phyloP scores from a whole-genome alignment of 495 filamentous ascomycete genomes.

The Bathelium albidoporum region DNA sequence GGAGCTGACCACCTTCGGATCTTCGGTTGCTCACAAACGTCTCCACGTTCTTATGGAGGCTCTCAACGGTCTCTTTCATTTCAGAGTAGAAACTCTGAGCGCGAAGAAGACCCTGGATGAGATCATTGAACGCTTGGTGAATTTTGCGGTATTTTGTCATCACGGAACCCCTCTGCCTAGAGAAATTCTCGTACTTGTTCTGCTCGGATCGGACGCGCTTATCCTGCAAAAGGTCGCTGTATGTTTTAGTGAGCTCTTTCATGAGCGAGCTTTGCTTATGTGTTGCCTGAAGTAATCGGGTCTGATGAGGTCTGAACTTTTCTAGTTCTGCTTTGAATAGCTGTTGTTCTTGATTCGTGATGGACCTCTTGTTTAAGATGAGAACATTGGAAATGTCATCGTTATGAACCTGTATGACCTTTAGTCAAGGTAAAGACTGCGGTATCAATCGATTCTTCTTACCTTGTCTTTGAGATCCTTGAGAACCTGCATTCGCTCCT shows the following conservation, averaged over 20 bases:
- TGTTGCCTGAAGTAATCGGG: slow-evolving; percentile 75
- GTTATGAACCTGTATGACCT: slow-evolving; percentile 61
- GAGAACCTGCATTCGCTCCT: slow-evolving; percentile 78
- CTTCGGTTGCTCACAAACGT: slow-evolving; percentile 91
- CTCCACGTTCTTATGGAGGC: slow-evolving; percentile 92
- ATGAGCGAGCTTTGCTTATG: slow-evolving; percentile 89
- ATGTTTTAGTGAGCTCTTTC: slow-evolving; percentile 86
- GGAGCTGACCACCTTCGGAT: slow-evolving; percentile 80
- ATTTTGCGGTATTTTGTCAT: slow-evolving; percentile 83
- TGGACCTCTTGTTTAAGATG: slow-evolving; percentile 93
- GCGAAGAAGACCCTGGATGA: slow-evolving; percentile 73
- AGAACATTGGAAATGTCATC: slow-evolving; percentile 96
- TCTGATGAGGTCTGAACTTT: slow-evolving; percentile 92
- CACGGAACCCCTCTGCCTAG: slow-evolving; percentile 68
- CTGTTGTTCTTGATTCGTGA: slow-evolving; percentile 76
- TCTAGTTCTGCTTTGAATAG: slow-evolving; percentile 91
- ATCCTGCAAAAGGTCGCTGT: slow-evolving; percentile 82
- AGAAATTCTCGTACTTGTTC: slow-evolving; percentile 83
- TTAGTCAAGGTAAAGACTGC: neutral
- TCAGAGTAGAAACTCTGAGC: slow-evolving; percentile 90
- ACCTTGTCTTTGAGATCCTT: slow-evolving; percentile 98
- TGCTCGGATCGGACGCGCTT: slow-evolving; percentile 89
- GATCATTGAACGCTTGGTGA: slow-evolving; percentile 83
- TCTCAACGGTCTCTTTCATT: slow-evolving; percentile 91
- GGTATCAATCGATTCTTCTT: slow-evolving; percentile 13